Conservation (phyloP, 2,329 filamentous ascomycete species). For the Grosmannia clavigera region DNA sequence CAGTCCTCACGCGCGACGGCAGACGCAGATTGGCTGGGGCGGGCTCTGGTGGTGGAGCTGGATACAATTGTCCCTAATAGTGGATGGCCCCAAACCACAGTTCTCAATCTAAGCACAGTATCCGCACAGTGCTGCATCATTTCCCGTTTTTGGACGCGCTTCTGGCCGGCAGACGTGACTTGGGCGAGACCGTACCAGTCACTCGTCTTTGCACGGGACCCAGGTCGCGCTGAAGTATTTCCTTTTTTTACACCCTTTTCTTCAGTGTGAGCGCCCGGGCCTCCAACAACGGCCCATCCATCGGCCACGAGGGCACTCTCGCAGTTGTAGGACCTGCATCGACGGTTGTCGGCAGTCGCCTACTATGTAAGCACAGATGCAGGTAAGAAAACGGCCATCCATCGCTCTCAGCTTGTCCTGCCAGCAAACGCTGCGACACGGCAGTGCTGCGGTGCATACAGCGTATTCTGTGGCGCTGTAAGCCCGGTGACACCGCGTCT, state of each 20-base stretch:
- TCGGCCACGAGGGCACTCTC: too few relatives aligned
- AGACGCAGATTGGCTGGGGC: too few relatives aligned
- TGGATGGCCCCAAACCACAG: background rate
- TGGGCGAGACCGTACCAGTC: background rate
- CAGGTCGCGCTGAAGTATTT: background rate
- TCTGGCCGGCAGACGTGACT: background rate
- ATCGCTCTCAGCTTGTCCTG: too few relatives aligned
- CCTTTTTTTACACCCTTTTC: background rate
- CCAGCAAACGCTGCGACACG: too few relatives aligned
- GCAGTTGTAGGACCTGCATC: background rate
- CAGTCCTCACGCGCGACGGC: too few relatives aligned
- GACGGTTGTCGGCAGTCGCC: background rate
- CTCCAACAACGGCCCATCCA: background rate
- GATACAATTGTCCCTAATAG: too few relatives aligned
- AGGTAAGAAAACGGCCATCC: too few relatives aligned
- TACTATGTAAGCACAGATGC: background rate
- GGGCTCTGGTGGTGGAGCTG: too few relatives aligned
- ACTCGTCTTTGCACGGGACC: background rate
- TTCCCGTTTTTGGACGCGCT: background rate
- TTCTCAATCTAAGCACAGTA: conserved; percentile 2
- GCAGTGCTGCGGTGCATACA: too few relatives aligned
- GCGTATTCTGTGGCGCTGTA: background rate
- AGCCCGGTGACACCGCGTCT: background rate
- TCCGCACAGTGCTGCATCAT: conserved; percentile 6
- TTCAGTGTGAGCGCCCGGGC: background rate